A percentile compares a stretch with the other conserved stretches of the same genome.
These are phyloP conservation scores for Fistulifera pelliculosa DNA, from an alignment of 108 stramenopile genomes.

Conservation along the genomic window DNA sequence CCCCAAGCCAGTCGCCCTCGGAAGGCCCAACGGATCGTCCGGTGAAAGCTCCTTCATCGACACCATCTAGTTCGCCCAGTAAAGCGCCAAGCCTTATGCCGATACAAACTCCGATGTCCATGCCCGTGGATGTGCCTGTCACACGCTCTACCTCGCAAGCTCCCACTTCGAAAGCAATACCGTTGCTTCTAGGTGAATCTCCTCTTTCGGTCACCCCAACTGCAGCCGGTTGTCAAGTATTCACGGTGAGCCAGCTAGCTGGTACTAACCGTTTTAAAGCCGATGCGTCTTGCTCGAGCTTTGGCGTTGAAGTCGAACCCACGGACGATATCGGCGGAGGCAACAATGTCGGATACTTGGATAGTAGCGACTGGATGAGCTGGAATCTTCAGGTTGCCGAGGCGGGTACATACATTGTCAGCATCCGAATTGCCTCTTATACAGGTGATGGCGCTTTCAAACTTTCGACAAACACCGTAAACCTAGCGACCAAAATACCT, in stretches of 20 bases:
- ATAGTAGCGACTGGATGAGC: not conserved
- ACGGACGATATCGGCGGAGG: not conserved
- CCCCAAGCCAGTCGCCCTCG: not conserved
- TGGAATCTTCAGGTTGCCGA: not conserved
- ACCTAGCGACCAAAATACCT: not conserved
- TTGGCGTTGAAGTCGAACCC: not conserved
- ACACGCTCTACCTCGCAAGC: too few relatives aligned
- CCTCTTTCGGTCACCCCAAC: too few relatives aligned
- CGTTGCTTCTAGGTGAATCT: too few relatives aligned
- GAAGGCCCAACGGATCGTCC: not conserved
- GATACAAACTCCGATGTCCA: too few relatives aligned
- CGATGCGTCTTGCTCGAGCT: not conserved
- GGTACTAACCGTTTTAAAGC: not conserved
- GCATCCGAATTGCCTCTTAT: not conserved
- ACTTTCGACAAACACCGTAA: not conserved
- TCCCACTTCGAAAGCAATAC: too few relatives aligned
- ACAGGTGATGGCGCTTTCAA: not conserved
- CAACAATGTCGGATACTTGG: not conserved
- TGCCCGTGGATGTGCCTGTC: too few relatives aligned
- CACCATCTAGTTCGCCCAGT: not conserved
- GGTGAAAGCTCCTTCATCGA: not conserved
- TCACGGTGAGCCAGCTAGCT: too few relatives aligned
- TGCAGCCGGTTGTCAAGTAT: too few relatives aligned
- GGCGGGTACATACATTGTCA: not conserved
- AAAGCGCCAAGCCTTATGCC: not conserved